phyloP scores from a whole-genome alignment of 2,329 filamentous ascomycete genomes.

The Dactylella cylindrospora region DNA sequence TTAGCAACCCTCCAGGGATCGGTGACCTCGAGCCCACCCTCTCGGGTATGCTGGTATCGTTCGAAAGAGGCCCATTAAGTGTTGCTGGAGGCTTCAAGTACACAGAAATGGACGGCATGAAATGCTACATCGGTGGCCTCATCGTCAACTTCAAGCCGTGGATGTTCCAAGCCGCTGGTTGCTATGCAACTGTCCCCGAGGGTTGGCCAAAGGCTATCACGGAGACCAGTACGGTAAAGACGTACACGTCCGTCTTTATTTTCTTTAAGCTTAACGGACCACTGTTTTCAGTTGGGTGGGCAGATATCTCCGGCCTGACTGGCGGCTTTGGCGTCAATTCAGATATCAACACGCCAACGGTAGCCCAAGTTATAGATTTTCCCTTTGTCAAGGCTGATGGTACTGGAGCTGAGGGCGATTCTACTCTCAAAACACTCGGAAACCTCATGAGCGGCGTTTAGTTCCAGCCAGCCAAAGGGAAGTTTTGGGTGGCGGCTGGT shows the following conservation, averaged over 20 bases:
- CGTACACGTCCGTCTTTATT: conserved; percentile 51
- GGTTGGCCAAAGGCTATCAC: background rate
- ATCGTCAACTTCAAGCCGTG: conserved; percentile 52
- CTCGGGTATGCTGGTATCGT: conserved; percentile 51
- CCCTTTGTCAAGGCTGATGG: conserved; percentile 49
- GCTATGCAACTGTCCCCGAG: conserved; percentile 49
- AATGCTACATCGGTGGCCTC: conserved; percentile 53
- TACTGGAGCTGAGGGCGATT: background rate
- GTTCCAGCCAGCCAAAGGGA: conserved; percentile 49
- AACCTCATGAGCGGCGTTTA: conserved; percentile 48
- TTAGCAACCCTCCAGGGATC: conserved; percentile 14
- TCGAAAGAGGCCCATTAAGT: conserved; percentile 52
- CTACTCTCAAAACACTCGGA: conserved; percentile 10
- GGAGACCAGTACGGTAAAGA: background rate
- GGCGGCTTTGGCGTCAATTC: conserved; percentile 54
- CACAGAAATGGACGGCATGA: conserved; percentile 42
- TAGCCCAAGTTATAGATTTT: conserved; percentile 48
- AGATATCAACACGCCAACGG: conserved; percentile 50
- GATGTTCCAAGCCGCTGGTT: conserved; percentile 53
- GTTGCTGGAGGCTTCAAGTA: conserved; percentile 52
- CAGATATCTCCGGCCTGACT: conserved; percentile 48
- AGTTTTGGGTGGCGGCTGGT: conserved; percentile 53
- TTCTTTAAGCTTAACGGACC: conserved; percentile 53
- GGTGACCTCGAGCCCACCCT: conserved; percentile 41
- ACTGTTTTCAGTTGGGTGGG: conserved; percentile 52